Evolutionary conservation across 495 filamentous ascomycete species (phyloP), one percentile per base, ranked within the genome.

Genomic region (Penicillium daleae): DNA sequence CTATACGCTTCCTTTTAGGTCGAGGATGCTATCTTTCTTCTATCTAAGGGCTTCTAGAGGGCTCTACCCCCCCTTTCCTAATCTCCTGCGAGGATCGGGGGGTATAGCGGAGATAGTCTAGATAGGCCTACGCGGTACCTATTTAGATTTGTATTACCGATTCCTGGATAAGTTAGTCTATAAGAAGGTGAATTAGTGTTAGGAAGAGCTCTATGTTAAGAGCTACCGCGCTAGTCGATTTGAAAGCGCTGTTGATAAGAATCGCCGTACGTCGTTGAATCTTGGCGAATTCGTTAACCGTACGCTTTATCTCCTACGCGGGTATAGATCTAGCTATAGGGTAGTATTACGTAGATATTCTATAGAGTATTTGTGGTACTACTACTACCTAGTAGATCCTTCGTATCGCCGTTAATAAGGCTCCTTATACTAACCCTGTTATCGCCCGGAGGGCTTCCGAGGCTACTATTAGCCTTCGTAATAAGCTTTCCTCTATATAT

Each of bases 321-420:
- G 44, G 44, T 5, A 48, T 9, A 24, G 44, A 9, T 26, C 22
- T 24, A 9, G 44, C 21, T 12, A 12, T 13, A 22, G 44, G 44
- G n/a, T 50, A 37, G 19, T 54, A 64, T 62, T 53, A 69, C 2
- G 52, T 64, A 1, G 65, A 48, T 4, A 63, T 27, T 0, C 65
- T 60, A 17, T 62, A 72, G 0, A 72, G 55, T 27, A 72, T 56
- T 40, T 69, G 63, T 0, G 65, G 65, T 8, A 72, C 48, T 0
- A 72, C 59, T 17, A 72, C 63, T 9, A 49, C 67, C 17, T 64
- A 60, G 46, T 75, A 73, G 21, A 67, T 24, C 37, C 42, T 56
- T 0, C 60, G 44, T 42, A 67, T 67, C 0, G 37, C 24, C 3
- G 12, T 12, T 5, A 72, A 26, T 1, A 58, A 66, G 12, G 59